Evolutionary conservation across 352 stramenopile species (phyloP).

Genomic region (Thraustotheca clavata): DNA sequence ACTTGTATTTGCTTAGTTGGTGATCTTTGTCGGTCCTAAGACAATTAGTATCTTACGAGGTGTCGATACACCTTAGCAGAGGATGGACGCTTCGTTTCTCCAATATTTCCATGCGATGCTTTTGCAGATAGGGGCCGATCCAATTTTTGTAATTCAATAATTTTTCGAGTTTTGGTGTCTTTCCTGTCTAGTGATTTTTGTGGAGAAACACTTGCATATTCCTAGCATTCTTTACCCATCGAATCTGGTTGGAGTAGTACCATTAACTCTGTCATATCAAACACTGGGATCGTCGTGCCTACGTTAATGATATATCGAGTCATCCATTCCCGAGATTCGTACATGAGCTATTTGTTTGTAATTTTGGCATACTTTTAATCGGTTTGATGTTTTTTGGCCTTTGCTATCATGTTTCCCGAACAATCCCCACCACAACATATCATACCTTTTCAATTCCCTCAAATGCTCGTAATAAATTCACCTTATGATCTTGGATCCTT

Average conservation of each 20-base stretch:
- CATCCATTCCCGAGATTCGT: no score
- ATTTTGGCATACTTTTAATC: not conserved
- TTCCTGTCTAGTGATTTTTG: not conserved
- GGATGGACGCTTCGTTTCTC: not conserved
- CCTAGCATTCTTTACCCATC: not conserved
- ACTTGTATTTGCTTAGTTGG: not conserved
- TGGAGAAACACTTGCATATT: not conserved
- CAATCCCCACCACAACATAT: no score
- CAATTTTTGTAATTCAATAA: not conserved
- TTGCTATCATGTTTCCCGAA: no score
- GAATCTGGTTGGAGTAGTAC: slow-evolving; percentile 1
- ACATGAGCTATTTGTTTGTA: not conserved
- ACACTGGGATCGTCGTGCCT: not conserved
- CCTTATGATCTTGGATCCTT: slow-evolving; percentile 11
- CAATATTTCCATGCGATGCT: not conserved
- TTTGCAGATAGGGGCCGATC: slow-evolving; percentile 5
- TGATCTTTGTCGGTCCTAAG: not conserved
- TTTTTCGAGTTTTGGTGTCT: not conserved
- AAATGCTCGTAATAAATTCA: slow-evolving; percentile 14
- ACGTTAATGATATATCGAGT: no score
- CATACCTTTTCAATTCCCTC: slow-evolving; percentile 12
- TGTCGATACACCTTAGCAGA: not conserved
- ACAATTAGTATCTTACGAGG: not conserved
- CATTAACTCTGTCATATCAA: slow-evolving; percentile 10
- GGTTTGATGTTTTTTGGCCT: slow-evolving; percentile 6